Evolutionary conservation across 2,329 filamentous ascomycete species (phyloP).

Genomic region (Microdochium trichocladiopsis): DNA sequence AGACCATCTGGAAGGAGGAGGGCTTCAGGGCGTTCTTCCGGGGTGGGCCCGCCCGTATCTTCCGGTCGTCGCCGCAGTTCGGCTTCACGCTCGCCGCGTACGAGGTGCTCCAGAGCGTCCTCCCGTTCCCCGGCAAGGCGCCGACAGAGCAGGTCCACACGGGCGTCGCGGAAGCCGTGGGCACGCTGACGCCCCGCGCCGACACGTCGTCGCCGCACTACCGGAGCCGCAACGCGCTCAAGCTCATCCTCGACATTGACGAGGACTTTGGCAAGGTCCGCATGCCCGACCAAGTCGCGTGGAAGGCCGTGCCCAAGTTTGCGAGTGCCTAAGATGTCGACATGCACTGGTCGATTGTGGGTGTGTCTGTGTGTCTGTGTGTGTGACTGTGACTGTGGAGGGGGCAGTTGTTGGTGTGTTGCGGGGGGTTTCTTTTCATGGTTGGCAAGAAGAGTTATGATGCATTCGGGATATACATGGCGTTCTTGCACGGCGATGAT

Average conservation of each 20-base stretch:
- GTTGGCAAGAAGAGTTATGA: not conserved
- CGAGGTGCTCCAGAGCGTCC: constrained; percentile 74
- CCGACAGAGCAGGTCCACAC: constrained; percentile 44
- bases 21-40: constrained; percentile 98
- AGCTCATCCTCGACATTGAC: constrained; percentile 91
- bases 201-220: constrained; percentile 44
- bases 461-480: constrained; percentile 5
- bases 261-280: constrained; percentile 80
- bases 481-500: constrained; percentile 5
- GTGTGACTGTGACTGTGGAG: too few species aligned
- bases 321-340: not conserved
- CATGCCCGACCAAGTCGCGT: constrained; percentile 45
- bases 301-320: constrained; percentile 40
- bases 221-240: constrained; percentile 80
- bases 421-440: constrained; percentile 3
- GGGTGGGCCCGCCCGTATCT: constrained; percentile 88
- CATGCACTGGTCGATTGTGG: too few species aligned
- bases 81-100: constrained; percentile 96
- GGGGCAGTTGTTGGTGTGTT: not conserved
- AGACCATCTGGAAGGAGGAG: constrained; percentile 81
- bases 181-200: constrained; percentile 53
- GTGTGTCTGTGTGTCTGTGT: too few species aligned
- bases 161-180: constrained; percentile 56
- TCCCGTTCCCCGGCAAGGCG: constrained; percentile 68
- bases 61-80: constrained; percentile 94